Evolutionary conservation across 2,329 filamentous ascomycete species (phyloP).

Genomic region (Sclerotinia glacialis): DNA sequence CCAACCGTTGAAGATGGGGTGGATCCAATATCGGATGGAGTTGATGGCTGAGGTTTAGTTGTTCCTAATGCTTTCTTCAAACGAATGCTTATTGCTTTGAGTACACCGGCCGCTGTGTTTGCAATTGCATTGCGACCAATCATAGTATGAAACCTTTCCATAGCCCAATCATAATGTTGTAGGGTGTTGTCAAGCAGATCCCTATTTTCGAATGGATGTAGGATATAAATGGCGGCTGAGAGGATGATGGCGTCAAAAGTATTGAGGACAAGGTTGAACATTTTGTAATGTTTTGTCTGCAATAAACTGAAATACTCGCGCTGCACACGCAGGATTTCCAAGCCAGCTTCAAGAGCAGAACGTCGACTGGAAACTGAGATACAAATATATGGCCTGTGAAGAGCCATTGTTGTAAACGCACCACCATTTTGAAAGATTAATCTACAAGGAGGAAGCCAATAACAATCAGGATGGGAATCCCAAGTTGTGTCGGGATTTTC

Average conservation of each 20-base stretch:
- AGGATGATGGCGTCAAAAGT: conserved; percentile 64
- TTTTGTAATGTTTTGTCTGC: conserved; percentile 51
- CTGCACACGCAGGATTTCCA: conserved; percentile 56
- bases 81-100: conserved; percentile 54
- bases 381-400: conserved; percentile 62
- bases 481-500: conserved; percentile 57
- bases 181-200: conserved; percentile 48
- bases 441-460: conserved; percentile 52
- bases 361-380: conserved; percentile 52
- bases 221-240: conserved; percentile 58
- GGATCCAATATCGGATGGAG: conserved; percentile 22
- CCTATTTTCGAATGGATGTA: conserved; percentile 56
- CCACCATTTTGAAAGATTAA: conserved; percentile 48
- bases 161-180: conserved; percentile 58
- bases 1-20: conserved; percentile 22
- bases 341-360: conserved; percentile 54
- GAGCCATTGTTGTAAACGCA: conserved; percentile 55
- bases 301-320: conserved; percentile 49
- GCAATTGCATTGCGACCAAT: conserved; percentile 53
- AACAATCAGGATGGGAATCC: conserved; percentile 52
- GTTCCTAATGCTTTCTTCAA: conserved; percentile 47
- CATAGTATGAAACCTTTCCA: conserved; percentile 58
- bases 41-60: conserved; percentile 14
- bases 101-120: conserved; percentile 52
- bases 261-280: conserved; percentile 57